Evolutionary conservation across 1,139 yeast genomes (phyloP).

Genomic region (Geotrichum citri-aurantii): DNA sequence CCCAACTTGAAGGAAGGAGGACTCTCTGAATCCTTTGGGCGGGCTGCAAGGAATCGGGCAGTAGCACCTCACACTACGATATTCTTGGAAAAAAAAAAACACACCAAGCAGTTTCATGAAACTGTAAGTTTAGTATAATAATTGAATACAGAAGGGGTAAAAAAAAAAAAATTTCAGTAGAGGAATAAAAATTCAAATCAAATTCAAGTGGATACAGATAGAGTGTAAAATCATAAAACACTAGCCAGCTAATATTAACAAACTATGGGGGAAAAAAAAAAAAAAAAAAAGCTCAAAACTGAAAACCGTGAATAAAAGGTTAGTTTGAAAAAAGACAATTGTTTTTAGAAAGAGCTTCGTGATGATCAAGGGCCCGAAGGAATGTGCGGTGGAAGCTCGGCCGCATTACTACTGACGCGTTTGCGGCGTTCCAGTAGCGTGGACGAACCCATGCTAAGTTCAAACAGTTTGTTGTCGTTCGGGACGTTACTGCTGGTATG

Average conservation of each 20-base stretch:
- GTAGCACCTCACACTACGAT: background rate
- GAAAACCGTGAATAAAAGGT: too few species aligned
- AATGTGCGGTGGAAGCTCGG: background rate
- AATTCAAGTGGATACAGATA: too few species aligned
- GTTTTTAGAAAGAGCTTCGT: background rate
- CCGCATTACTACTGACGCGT: constrained; percentile 5
- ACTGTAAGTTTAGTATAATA: too few species aligned
- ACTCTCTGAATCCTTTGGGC: background rate
- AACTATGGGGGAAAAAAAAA: too few species aligned
- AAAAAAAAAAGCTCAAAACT: too few species aligned
- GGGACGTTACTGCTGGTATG: background rate
- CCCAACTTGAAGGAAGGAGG: background rate
- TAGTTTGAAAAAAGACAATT: too few species aligned
- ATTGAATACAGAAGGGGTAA: too few species aligned
- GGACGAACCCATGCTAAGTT: constrained; percentile 17
- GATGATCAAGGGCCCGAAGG: background rate
- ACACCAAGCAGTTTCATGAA: too few species aligned
- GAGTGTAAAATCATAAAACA: too few species aligned
- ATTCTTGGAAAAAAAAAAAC: background rate
- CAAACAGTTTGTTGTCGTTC: constrained; percentile 11
- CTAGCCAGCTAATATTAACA: too few species aligned
- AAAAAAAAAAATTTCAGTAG: too few species aligned
- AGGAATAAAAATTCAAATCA: too few species aligned
- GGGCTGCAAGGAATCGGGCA: background rate
- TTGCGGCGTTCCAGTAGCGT: constrained; percentile 19